phyloP scores from a whole-genome alignment of 257 asterid species.

The Striga asiatica region DNA sequence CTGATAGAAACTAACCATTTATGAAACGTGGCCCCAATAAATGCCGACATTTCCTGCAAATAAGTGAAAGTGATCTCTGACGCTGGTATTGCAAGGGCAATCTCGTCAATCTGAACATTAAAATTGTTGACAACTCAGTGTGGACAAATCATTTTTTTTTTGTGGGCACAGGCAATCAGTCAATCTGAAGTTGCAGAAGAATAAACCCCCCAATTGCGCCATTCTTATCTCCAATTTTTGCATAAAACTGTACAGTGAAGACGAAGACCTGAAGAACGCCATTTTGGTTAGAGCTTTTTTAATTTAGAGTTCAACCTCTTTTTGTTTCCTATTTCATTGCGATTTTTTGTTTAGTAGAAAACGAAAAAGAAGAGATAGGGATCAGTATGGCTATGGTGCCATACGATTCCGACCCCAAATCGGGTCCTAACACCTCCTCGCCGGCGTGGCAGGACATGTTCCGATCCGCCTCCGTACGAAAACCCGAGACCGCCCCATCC shows the following conservation, averaged over 20 bases:
- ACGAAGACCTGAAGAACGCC: too few species aligned
- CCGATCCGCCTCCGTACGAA: conserved; percentile 79
- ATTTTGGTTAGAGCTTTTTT: too few species aligned
- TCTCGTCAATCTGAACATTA: background rate
- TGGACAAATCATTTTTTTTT: background rate
- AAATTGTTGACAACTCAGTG: background rate
- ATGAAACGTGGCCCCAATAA: background rate
- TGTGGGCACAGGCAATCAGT: background rate
- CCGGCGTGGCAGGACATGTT: conserved; percentile 95
- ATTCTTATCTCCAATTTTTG: too few species aligned
- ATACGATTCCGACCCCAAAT: conserved; percentile 42
- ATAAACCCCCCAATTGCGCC: too few species aligned
- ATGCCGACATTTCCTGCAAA: background rate
- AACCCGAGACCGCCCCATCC: conserved; percentile 41
- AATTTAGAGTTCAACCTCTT: too few species aligned
- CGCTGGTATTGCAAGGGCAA: background rate
- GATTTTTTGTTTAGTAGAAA: too few species aligned
- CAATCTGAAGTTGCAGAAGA: too few species aligned
- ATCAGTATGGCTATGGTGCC: conserved; percentile 50
- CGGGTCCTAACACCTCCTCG: conserved; percentile 32
- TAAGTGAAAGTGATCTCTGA: background rate
- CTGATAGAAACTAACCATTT: too few species aligned
- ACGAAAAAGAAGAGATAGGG: too few species aligned
- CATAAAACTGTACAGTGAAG: too few species aligned
- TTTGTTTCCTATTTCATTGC: too few species aligned